These are phyloP conservation scores for Articulospora tetracladia DNA, from an alignment of 495 filamentous ascomycete genomes.

Conservation along the genomic window DNA sequence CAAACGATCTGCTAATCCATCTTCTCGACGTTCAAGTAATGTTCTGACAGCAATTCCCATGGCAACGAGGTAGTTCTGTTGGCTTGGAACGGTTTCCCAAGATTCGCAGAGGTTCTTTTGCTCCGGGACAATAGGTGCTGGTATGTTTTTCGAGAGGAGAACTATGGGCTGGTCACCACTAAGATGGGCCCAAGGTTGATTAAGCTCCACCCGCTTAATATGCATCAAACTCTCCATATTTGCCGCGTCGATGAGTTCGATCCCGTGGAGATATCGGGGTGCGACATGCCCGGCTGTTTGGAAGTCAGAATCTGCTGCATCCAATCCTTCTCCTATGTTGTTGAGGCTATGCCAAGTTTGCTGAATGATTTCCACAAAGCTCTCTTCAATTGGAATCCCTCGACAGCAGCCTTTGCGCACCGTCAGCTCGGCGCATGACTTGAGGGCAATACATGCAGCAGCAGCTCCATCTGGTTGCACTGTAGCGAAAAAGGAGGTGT, in stretches of 20 bases:
- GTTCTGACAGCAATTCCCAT: neutral
- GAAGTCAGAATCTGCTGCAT: neutral
- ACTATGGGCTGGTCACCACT: neutral
- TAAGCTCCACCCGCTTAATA: neutral
- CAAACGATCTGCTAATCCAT: neutral
- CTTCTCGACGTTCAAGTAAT: neutral
- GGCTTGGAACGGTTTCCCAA: neutral
- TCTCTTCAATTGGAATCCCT: neutral
- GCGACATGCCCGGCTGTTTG: neutral
- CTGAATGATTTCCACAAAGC: neutral
- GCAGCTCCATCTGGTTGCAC: neutral
- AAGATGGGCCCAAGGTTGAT: conserved; percentile 3
- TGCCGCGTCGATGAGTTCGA: neutral
- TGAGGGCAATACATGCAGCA: neutral
- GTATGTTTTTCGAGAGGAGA: neutral
- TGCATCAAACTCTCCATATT: neutral
- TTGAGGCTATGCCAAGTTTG: neutral
- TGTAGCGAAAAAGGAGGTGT: neutral
- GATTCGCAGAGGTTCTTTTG: neutral
- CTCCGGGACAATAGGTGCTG: neutral
- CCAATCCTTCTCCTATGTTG: neutral
- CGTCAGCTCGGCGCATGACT: neutral
- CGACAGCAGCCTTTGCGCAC: neutral
- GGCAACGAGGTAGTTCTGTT: neutral
- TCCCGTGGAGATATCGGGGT: neutral